Base-by-base conservation (phyloP, 345 rosid species). In the Gossypium turneri region DNA sequence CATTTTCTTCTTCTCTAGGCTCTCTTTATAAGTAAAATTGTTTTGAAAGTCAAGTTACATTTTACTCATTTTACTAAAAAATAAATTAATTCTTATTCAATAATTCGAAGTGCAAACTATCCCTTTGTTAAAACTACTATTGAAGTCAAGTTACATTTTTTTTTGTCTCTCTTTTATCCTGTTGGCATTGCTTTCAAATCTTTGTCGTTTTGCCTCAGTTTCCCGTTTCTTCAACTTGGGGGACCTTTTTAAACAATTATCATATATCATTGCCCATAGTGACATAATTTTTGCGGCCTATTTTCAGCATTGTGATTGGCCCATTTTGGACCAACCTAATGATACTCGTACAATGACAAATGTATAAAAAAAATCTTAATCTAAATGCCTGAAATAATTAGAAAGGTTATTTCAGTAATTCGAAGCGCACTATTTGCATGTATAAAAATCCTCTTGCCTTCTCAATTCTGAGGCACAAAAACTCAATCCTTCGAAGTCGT, bases 341-440 rank as follows among this genome's bases (percentile, higher is more conserved):
- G 7, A 34, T 34, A 34, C 41, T 34, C 7, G 41, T 34, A 34
- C 41, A 5, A 34, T 34, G 41, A 34, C 7, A 7, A 34, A 34
- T 5, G 41, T 34, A 34, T 34, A 34, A 34, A 34, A 34, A 27
- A 34, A 34, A 34, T 34, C 41, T 34, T 34, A 34, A 34, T 34
- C 0, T 34, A 5, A 34, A 34, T 4, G 0, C 7, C 41, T 34
- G 41, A 34, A 34, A 60, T 13, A 56, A 70, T 74, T 67, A 13
- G n/a, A 67, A 48, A 73, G 88, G 86, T 22, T 65, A 41, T 79
- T 83, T 80, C n/a, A 7, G 88, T 81, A 75, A 78, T 60, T 74
- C 72, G 7, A 15, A 2, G 3, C 16, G 24, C n/a, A 74, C 24
- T 27, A 29, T 12, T 43, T 75, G 73, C 73, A 56, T 78, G 73